Percentiles rank a stretch among this genome's conserved stretches.
phyloP scores from a whole-genome alignment of 2,329 filamentous ascomycete species.

The Ophiobolus disseminans region DNA sequence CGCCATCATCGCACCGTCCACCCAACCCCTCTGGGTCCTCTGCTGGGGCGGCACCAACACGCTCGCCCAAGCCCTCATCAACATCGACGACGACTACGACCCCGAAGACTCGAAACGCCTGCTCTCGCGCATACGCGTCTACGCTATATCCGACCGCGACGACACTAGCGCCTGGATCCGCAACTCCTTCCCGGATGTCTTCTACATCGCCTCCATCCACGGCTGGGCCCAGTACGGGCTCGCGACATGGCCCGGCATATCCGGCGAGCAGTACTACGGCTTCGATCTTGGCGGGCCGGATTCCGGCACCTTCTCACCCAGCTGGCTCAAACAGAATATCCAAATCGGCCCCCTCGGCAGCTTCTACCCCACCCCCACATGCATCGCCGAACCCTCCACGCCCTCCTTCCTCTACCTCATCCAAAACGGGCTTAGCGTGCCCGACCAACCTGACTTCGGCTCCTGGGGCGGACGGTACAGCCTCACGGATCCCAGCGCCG shows the following conservation, averaged over 20 bases:
- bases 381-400: slow-evolving; percentile 63
- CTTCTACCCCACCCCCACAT: slow-evolving; percentile 55
- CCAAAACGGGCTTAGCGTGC: slow-evolving; percentile 57
- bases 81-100: slow-evolving; percentile 43
- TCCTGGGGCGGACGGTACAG: slow-evolving; percentile 60
- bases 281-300: slow-evolving; percentile 60
- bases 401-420: slow-evolving; percentile 60
- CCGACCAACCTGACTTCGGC: slow-evolving; percentile 57
- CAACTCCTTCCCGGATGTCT: slow-evolving; percentile 60
- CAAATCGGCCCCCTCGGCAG: slow-evolving; percentile 58
- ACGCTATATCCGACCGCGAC: slow-evolving; percentile 66
- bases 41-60: slow-evolving; percentile 63
- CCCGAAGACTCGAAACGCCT: slow-evolving; percentile 45
- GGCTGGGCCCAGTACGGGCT: slow-evolving; percentile 63
- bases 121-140: slow-evolving; percentile 43
- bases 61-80: slow-evolving; percentile 58
- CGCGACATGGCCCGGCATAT: slow-evolving; percentile 65
- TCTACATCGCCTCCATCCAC: slow-evolving; percentile 64
- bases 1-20: slow-evolving; percentile 47
- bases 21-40: slow-evolving; percentile 60
- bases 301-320: slow-evolving; percentile 55
- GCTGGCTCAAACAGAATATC: slow-evolving; percentile 62
- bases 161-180: slow-evolving; percentile 65
- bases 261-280: slow-evolving; percentile 55
- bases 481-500: slow-evolving; percentile 42